A percentile compares a stretch with the other conserved stretches of the same genome.
phyloP scores from a whole-genome alignment of 2,329 filamentous ascomycete species.

The Capronia coronata region DNA sequence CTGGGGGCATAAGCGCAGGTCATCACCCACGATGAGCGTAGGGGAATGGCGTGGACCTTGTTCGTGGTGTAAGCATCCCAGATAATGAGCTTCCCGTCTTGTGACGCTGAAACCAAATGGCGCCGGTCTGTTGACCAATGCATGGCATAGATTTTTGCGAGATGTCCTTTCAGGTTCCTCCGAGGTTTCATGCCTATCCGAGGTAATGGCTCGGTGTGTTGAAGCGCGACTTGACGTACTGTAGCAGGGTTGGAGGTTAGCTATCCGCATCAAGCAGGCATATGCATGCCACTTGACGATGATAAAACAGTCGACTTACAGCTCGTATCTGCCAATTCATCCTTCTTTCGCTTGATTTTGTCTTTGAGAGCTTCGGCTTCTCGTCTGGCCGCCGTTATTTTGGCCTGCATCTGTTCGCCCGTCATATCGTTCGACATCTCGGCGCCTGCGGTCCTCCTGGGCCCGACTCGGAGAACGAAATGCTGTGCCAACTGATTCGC shows the following conservation, averaged over 20 bases:
- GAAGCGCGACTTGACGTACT: conserved; percentile 90
- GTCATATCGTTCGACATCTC: conserved; percentile 46
- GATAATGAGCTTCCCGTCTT: conserved; percentile 98
- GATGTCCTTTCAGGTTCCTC: conserved; percentile 91
- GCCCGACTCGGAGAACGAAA: conserved; percentile 24
- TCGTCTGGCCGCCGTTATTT: conserved; percentile 84
- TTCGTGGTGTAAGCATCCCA: conserved; percentile 99
- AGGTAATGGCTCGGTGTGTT: conserved; percentile 85
- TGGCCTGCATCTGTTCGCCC: conserved; percentile 71
- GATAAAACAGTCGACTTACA: conserved; percentile 55
- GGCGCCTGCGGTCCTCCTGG: conserved; percentile 29
- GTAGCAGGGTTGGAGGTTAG: conserved; percentile 30
- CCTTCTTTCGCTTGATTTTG: conserved; percentile 99
- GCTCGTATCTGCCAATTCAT: conserved; percentile 95
- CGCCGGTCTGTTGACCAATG: conserved; percentile 98
- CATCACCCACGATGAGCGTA: conserved; percentile 99
- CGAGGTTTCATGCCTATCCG: conserved; percentile 96
- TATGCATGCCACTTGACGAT: neutral
- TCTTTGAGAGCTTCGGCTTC: conserved; percentile 98
- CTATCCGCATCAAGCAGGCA: conserved; percentile 5
- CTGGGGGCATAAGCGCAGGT: conserved; percentile 98
- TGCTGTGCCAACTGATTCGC: conserved; percentile 18
- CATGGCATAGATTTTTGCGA: conserved; percentile 99
- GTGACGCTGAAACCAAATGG: conserved; percentile 94
- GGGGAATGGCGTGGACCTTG: conserved; percentile 96